phyloP scores from a whole-genome alignment of 75 land plant genomes.

The Cupressus sempervirens region DNA sequence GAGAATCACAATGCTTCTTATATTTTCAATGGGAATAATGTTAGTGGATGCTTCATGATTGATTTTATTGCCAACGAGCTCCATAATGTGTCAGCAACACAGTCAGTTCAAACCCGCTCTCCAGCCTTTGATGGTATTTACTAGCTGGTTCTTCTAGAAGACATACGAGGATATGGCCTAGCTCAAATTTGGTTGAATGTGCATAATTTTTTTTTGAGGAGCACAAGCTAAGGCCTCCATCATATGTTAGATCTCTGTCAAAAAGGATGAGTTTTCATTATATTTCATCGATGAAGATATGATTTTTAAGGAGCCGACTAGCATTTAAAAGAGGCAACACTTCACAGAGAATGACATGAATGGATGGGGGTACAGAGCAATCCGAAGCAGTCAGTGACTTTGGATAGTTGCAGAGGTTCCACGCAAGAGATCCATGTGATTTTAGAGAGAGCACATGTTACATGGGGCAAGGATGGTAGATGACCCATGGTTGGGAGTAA shows the following conservation, averaged over 20 bases:
- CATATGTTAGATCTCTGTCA: slow-evolving; percentile 30
- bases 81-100: slow-evolving; percentile 9
- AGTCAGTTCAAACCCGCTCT: too few relatives aligned
- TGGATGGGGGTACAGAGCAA: too few relatives aligned
- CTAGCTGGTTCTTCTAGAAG: background rate
- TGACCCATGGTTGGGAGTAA: too few relatives aligned
- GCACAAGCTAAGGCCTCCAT: slow-evolving; percentile 54
- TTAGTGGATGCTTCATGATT: slow-evolving; percentile 50
- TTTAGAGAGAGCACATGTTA: too few relatives aligned
- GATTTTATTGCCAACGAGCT: slow-evolving; percentile 35
- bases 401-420: too few relatives aligned
- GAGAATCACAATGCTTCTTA: slow-evolving; percentile 28
- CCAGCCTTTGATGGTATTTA: background rate
- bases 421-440: too few relatives aligned
- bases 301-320: slow-evolving; percentile 55
- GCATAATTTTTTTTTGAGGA: slow-evolving; percentile 55
- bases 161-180: background rate
- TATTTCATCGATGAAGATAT: slow-evolving; percentile 76
- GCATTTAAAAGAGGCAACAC: too few relatives aligned
- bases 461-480: too few relatives aligned
- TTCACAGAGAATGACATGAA: too few relatives aligned
- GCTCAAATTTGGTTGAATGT: slow-evolving; percentile 30
- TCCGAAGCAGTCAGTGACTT: too few relatives aligned
- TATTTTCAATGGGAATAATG: slow-evolving; percentile 36
- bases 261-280: slow-evolving; percentile 32